A percentile compares a stretch with the other conserved stretches of the same genome.
Evolutionary conservation across 768 basidiomycete genomes (phyloP).

Genomic region (Suillus subluteus): DNA sequence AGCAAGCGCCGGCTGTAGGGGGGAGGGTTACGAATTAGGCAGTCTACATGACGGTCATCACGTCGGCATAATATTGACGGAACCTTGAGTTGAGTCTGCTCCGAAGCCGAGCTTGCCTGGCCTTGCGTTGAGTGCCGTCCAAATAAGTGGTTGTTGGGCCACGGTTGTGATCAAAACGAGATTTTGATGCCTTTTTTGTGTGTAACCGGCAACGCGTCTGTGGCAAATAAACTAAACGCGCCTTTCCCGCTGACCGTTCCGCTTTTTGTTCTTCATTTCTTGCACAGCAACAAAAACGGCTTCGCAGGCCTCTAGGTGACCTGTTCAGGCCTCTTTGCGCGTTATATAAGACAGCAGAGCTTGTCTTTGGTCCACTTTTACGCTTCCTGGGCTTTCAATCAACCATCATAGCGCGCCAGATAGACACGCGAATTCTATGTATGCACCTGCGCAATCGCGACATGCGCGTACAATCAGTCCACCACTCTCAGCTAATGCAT

Average conservation of each 20-base stretch:
- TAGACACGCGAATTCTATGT: slow-evolving; percentile 15
- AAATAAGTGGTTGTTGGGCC: background rate
- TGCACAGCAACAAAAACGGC: slow-evolving; percentile 3
- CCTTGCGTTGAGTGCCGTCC: background rate
- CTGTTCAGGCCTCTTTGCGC: background rate
- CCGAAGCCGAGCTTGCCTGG: background rate
- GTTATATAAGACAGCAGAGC: slow-evolving; percentile 10
- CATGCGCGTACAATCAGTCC: slow-evolving; percentile 36
- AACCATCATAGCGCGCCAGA: slow-evolving; percentile 9
- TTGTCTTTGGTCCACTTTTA: slow-evolving; percentile 11
- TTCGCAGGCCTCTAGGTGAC: background rate
- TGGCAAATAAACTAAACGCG: slow-evolving; percentile 16
- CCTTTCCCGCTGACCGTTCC: slow-evolving; percentile 15
- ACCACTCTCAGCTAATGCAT: slow-evolving; percentile 35
- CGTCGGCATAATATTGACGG: background rate
- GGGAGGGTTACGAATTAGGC: background rate
- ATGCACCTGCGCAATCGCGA: slow-evolving; percentile 28
- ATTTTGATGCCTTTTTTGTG: slow-evolving; percentile 8
- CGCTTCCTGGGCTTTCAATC: background rate
- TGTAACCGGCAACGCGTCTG: slow-evolving; percentile 26
- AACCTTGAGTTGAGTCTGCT: background rate
- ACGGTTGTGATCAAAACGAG: background rate
- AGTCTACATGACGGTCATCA: background rate
- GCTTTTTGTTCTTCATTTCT: slow-evolving; percentile 19
- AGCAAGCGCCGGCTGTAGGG: background rate